A percentile compares a stretch with the other conserved stretches of the same genome.
These are phyloP conservation scores for Gynochthodes officinalis DNA, from an alignment of 257 asterid genomes.

Conservation along the genomic window DNA sequence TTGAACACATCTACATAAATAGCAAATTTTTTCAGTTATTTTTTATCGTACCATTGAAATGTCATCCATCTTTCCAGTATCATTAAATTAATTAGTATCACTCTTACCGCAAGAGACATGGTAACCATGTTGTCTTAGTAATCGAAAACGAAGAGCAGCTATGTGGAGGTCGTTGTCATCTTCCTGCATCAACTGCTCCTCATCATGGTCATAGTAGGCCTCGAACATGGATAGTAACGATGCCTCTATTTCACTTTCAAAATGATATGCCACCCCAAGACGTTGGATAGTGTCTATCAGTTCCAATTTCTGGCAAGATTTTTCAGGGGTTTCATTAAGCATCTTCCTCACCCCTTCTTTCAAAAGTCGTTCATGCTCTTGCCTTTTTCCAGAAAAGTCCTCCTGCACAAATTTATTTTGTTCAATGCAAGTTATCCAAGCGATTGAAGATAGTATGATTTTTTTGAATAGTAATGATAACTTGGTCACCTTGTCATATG, in stretches of 20 bases:
- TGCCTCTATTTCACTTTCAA: slow-evolving; percentile 13
- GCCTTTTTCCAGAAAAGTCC: not conserved
- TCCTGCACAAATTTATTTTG: slow-evolving; percentile 7
- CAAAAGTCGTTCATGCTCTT: not conserved
- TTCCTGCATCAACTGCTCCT: not conserved
- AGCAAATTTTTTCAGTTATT: no score
- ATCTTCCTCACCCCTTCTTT: slow-evolving; percentile 12
- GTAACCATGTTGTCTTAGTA: slow-evolving; percentile 19
- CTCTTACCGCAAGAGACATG: slow-evolving; percentile 16
- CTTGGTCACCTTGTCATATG: not conserved
- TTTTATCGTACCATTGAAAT: no score
- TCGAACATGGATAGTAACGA: not conserved
- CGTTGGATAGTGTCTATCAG: slow-evolving; percentile 21
- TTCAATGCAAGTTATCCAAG: no score
- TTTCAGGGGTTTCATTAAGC: not conserved
- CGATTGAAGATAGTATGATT: no score
- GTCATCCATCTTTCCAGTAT: no score
- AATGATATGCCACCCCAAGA: slow-evolving; percentile 30
- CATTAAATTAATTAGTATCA: no score
- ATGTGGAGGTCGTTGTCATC: not conserved
- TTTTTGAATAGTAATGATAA: no score
- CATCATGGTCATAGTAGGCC: not conserved
- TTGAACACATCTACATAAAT: slow-evolving; percentile 25
- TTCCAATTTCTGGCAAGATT: not conserved
- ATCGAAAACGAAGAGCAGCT: slow-evolving; percentile 23